Evolutionary conservation across 2,329 filamentous ascomycete genomes (phyloP).

Genomic region (Pyricularia grisea): DNA sequence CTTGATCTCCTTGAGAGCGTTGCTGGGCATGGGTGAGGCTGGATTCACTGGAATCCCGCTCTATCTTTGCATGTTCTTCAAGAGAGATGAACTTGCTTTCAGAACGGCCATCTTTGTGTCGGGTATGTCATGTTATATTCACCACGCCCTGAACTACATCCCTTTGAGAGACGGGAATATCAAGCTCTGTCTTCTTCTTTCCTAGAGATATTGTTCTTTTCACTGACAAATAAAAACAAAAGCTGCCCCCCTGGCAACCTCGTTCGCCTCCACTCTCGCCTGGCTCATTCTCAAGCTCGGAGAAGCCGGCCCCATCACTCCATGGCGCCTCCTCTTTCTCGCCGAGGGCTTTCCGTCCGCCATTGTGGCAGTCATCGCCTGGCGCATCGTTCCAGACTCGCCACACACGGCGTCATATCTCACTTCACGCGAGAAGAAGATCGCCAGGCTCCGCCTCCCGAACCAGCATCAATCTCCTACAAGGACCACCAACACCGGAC

Average conservation of each 20-base stretch:
- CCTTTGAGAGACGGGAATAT: slow-evolving; percentile 7
- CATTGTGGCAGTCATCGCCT: slow-evolving; percentile 63
- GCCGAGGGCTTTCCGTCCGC: slow-evolving; percentile 80
- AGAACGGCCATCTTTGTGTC: slow-evolving; percentile 82
- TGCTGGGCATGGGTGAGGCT: slow-evolving; percentile 56
- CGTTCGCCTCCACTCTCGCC: slow-evolving; percentile 71
- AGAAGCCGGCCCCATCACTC: slow-evolving; percentile 56
- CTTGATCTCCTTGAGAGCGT: slow-evolving; percentile 42
- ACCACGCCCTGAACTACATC: neutral
- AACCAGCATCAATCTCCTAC: slow-evolving; percentile 10
- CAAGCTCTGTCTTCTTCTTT: slow-evolving; percentile 8
- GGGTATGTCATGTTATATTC: slow-evolving; percentile 26
- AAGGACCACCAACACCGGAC: slow-evolving; percentile 7
- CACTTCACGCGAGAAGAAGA: slow-evolving; percentile 51
- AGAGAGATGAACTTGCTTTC: slow-evolving; percentile 66
- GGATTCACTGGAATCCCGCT: slow-evolving; percentile 56
- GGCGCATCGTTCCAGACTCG: slow-evolving; percentile 66
- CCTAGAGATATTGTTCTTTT: slow-evolving; percentile 6
- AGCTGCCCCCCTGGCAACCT: slow-evolving; percentile 72
- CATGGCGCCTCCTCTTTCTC: slow-evolving; percentile 80
- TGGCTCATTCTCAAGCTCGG: slow-evolving; percentile 68
- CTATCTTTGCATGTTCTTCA: slow-evolving; percentile 57
- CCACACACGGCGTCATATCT: slow-evolving; percentile 59
- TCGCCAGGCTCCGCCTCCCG: slow-evolving; percentile 60
- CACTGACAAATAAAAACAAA: slow-evolving; percentile 48